Evolutionary conservation across 2,329 filamentous ascomycete species (phyloP).

Genomic region (Dothideomycetes sp.): DNA sequence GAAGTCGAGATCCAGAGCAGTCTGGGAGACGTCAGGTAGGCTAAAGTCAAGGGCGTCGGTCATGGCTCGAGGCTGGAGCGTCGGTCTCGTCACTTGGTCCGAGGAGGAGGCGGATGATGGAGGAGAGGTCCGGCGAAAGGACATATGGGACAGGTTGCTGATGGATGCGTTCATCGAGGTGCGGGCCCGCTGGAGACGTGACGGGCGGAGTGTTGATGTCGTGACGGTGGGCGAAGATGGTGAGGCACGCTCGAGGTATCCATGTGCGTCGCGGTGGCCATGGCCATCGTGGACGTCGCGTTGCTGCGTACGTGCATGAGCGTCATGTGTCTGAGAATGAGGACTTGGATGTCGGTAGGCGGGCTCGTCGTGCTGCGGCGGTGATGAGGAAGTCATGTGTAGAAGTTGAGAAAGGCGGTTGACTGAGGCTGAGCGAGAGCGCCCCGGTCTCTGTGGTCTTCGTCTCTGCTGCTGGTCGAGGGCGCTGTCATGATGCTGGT

Average conservation of each 20-base stretch:
- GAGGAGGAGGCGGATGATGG: not conserved
- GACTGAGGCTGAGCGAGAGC: constrained; percentile 19
- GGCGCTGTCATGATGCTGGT: not conserved
- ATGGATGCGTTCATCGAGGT: constrained; percentile 1
- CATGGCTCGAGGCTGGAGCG: constrained; percentile 1
- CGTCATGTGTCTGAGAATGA: too few relatives aligned
- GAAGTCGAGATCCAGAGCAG: constrained; percentile 25
- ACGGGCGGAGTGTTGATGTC: constrained; percentile 14
- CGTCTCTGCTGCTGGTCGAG: not conserved
- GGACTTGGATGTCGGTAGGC: too few relatives aligned
- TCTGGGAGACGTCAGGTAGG: constrained; percentile 10
- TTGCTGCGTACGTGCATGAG: too few relatives aligned
- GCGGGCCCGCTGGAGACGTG: constrained; percentile 8
- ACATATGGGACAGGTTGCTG: constrained; percentile 5
- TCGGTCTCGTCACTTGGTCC: not conserved
- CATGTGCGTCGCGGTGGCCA: not conserved
- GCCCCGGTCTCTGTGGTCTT: constrained; percentile 3
- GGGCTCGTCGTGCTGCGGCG: too few relatives aligned
- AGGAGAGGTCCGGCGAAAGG: constrained; percentile 2
- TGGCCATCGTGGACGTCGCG: not conserved
- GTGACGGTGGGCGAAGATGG: too few relatives aligned
- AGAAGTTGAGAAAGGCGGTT: constrained; percentile 19
- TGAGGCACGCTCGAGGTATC: too few relatives aligned
- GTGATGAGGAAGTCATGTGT: constrained; percentile 12
- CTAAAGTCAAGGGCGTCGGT: constrained; percentile 6